Evolutionary conservation across 208 protist genomes (phyloP), one percentile per base, ranked within the genome.

Genomic region (Leishmania braziliensis): DNA sequence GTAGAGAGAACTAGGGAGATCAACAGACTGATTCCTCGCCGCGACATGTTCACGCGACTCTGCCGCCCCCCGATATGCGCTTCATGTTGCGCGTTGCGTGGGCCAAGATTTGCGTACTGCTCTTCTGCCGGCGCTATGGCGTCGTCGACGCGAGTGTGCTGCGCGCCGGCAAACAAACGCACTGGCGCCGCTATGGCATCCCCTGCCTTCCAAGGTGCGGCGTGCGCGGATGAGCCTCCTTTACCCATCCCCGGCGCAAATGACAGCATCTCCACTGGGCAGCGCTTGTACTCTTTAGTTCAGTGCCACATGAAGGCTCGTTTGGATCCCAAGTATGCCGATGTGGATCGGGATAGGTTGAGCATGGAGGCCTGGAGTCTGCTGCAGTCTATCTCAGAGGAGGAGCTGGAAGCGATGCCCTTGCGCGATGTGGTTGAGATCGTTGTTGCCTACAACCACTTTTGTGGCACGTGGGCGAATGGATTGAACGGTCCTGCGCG

Each of bases 371-470:
- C 88, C 9, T 97, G 93, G 93, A 54, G 78, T 18, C 70, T 89
- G 48, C 75, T 97, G 29, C 82, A 92, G 80, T 77, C 81, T 26
- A 71, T 94, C 33, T 68, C 79, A 0, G 88, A 91, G 26, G 77
- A 70, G 3, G 90, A 88, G 18, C 74, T 91, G 6, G 86, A 92
- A 2, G 65, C 77, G 48, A 81, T 88, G 23, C 62, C 78, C 18
- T 68, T 84, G 14, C 54, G 76, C 23, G 79, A 92, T 65, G 29
- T 93, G 39, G 84, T 83, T 3, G 93, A 97, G 73, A 89, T 92
- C 62, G 81, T 97, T 1, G 75, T 78, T 4, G 60, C 87, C 66
- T 95, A 91, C 87, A 80, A 82, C 75, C 93, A 93, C 83, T 97
- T 97, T 82, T 85, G 88, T 2, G 20, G 43, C 5, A 86, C 81